phyloP scores from a whole-genome alignment of 768 basidiomycete genomes.

The Tulasnella sp. region DNA sequence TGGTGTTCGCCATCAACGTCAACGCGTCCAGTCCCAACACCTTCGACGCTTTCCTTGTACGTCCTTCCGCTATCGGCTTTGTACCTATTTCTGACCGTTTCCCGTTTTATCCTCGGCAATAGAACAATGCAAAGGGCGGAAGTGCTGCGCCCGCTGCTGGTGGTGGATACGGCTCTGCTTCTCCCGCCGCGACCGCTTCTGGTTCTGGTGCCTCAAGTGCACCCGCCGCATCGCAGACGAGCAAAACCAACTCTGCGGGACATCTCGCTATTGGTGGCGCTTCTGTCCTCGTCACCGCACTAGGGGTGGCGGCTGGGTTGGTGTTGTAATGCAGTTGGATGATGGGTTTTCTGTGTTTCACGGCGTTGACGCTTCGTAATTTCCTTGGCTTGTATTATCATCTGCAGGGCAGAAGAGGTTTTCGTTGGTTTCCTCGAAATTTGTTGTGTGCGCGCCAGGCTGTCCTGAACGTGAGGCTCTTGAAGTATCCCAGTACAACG shows the following conservation, averaged over 20 bases:
- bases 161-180: neutral
- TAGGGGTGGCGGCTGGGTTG: neutral
- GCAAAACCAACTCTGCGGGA: neutral
- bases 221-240: neutral
- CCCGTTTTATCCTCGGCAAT: neutral
- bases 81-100: neutral
- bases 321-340: neutral
- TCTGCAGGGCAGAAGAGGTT: too few species aligned
- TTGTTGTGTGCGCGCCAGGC: too few species aligned
- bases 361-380: neutral
- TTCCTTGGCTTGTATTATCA: neutral
- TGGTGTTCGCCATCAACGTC: conserved; percentile 17
- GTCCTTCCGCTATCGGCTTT: neutral
- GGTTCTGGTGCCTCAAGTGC: neutral
- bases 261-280: conserved; percentile 3
- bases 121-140: neutral
- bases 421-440: too few species aligned
- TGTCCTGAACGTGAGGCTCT: too few species aligned
- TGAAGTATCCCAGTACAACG: too few species aligned
- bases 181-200: neutral
- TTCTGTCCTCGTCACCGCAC: neutral
- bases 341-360: neutral
- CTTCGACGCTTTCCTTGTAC: conserved; percentile 15
- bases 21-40: conserved; percentile 11
- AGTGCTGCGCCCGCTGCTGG: neutral